Conservation (phyloP, 1,284 basidiomycete species). For the Tranzscheliella williamsii region DNA sequence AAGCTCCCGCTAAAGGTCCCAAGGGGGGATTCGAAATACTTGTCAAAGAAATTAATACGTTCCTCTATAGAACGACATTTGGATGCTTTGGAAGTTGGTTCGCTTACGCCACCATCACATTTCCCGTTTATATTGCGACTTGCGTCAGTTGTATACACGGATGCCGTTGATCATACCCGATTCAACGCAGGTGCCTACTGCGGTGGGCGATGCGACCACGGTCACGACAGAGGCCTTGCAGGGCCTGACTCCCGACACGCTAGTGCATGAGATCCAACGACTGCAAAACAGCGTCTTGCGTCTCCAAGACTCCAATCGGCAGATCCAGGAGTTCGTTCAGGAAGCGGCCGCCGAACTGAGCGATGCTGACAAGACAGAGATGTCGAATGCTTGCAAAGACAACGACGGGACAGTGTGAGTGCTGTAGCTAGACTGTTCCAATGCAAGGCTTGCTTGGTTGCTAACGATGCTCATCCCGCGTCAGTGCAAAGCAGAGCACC, state of each 20-base stretch:
- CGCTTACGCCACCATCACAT: too few relatives aligned
- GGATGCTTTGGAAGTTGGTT: too few relatives aligned
- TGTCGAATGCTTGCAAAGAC: slow-evolving; percentile 28
- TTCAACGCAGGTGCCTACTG: slow-evolving; percentile 19
- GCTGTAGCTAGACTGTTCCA: too few relatives aligned
- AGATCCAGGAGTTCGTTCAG: slow-evolving; percentile 31
- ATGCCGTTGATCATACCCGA: slow-evolving; percentile 38
- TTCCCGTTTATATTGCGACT: too few relatives aligned
- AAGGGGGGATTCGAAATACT: too few relatives aligned
- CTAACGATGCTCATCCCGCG: too few relatives aligned
- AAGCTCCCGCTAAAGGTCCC: too few relatives aligned
- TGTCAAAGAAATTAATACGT: too few relatives aligned
- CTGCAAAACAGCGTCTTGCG: slow-evolving; percentile 24
- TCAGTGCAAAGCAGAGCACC: slow-evolving; percentile 17
- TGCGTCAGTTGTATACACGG: too few relatives aligned
- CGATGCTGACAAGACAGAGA: slow-evolving; percentile 18
- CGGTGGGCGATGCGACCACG: slow-evolving; percentile 23
- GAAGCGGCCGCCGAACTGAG: slow-evolving; percentile 12
- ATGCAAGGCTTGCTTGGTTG: too few relatives aligned
- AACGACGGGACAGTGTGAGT: slow-evolving; percentile 19
- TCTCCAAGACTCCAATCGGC: slow-evolving; percentile 22
- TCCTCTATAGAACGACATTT: too few relatives aligned
- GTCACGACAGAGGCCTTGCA: slow-evolving; percentile 25
- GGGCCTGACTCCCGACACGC: slow-evolving; percentile 24
- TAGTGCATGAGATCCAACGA: slow-evolving; percentile 33